A percentile compares a stretch with the other conserved stretches of the same genome.
Evolutionary conservation across 1,284 basidiomycete species (phyloP).

Genomic region (Cryptococcus deneoformans): DNA sequence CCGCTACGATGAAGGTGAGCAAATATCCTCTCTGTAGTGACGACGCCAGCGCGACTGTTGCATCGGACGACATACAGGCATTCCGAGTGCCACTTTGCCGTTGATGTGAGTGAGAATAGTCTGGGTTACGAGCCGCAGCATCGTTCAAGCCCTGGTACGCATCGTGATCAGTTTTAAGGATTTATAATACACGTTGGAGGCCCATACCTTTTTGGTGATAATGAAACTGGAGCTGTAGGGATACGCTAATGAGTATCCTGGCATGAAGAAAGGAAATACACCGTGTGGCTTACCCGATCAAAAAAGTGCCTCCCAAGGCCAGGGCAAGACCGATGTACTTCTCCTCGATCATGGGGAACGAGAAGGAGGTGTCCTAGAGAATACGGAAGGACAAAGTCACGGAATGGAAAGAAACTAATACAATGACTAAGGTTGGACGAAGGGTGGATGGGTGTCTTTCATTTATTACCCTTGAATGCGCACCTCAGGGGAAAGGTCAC

Average conservation of each 20-base stretch:
- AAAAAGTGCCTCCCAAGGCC: conserved; percentile 75
- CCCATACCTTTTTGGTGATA: conserved; percentile 87
- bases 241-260: background rate
- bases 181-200: background rate
- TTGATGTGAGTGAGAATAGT: conserved; percentile 70
- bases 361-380: too few species aligned
- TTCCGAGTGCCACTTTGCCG: conserved; percentile 54
- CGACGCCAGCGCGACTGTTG: background rate
- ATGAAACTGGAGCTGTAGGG: conserved; percentile 70
- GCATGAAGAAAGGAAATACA: background rate
- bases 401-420: too few species aligned
- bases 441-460: too few species aligned
- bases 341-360: conserved; percentile 67
- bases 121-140: conserved; percentile 58
- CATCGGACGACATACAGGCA: conserved; percentile 60
- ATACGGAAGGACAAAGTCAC: too few species aligned
- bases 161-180: background rate
- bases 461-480: too few species aligned
- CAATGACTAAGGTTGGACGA: too few species aligned
- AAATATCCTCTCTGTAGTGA: too few species aligned
- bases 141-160: conserved; percentile 71
- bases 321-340: conserved; percentile 88
- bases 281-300: conserved; percentile 61
- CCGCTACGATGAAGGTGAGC: conserved; percentile 55
- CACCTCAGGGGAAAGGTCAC: too few species aligned